Base-by-base conservation (phyloP, 148 eudicot genomes). In the Hydrangea macrophylla region DNA sequence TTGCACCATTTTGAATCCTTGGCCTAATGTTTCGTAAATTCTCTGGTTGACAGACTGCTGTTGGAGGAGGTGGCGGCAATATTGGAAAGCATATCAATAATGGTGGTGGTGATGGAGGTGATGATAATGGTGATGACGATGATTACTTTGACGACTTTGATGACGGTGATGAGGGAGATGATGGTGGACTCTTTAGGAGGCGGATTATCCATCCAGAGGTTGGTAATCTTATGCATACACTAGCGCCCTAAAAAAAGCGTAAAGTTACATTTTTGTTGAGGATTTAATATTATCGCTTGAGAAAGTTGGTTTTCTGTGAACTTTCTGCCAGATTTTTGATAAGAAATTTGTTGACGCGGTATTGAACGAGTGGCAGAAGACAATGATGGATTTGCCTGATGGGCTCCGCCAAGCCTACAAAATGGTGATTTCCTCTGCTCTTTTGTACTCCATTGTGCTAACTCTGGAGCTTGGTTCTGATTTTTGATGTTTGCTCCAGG, bases 31-130 rank as follows among this genome's bases (percentile, higher is more conserved):
- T 17, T 63, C 42, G n/a, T n/a, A n/a, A n/a, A 44, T 50, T 22
- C 4, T 64, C 35, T 33, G 39, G 59, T 37, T 65, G 68, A 37
- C 78, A 93, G 98, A 64, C 80, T 68, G 84, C 90, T 31, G 79
- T 83, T 64, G 98, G 98, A 50, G 98, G 96, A 51, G 98, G 90
- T 45, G 95, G 92, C 69, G 98, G 96, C 7, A 76, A 90, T 82
- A 86, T 86, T 48, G 98, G 98, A 42, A 93, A 93, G 76, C 84
- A 73, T 60, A 79, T 90, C 33, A 82, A 71, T 66, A 59, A 79
- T 77, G 98, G 98, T 32, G 98, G 98, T 69, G 98, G 98, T 28
- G 98, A 93, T 82, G 96, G 98, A 68, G 98, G 98, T 11, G 94
- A 88, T 70, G 98, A 93, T 75, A 87, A 79, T 63, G 96, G 96